Evolutionary conservation across 2,329 filamentous ascomycete genomes (phyloP).

Genomic region (Claviceps capensis): DNA sequence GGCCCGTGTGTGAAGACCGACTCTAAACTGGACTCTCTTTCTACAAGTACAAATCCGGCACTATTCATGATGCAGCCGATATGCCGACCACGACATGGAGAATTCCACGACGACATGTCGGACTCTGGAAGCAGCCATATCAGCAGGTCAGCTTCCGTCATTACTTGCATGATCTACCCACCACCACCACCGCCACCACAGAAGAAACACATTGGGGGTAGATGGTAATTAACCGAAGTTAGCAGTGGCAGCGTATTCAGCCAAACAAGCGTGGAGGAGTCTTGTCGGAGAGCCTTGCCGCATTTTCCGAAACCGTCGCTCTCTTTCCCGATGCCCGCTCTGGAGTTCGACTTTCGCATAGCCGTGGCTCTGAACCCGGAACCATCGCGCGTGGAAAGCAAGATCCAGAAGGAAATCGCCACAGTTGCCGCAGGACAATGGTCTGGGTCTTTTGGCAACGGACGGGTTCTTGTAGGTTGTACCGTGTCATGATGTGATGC

Average conservation of each 20-base stretch:
- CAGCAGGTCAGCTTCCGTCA: slow-evolving; percentile 3
- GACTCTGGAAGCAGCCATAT: slow-evolving; percentile 7
- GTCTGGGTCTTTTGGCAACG: slow-evolving; percentile 35
- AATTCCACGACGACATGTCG: slow-evolving; percentile 7
- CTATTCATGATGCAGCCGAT: slow-evolving; percentile 2
- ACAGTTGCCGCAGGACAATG: slow-evolving; percentile 33
- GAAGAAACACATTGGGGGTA: no score
- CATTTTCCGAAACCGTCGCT: slow-evolving; percentile 29
- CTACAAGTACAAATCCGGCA: neutral
- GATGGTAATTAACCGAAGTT: neutral
- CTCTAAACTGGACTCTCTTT: neutral
- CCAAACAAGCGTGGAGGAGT: slow-evolving; percentile 22
- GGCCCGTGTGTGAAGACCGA: slow-evolving; percentile 5
- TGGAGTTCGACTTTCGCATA: slow-evolving; percentile 37
- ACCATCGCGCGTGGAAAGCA: slow-evolving; percentile 27
- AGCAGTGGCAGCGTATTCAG: slow-evolving; percentile 5
- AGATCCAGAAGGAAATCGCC: slow-evolving; percentile 34
- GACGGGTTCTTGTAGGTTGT: slow-evolving; percentile 29
- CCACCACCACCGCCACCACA: no score
- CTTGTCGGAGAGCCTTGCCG: slow-evolving; percentile 23
- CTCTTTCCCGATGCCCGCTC: slow-evolving; percentile 30
- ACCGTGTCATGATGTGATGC: neutral
- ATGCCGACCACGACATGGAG: neutral
- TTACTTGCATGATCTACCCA: neutral
- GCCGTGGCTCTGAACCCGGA: slow-evolving; percentile 31